Evolutionary conservation across 441 rosid genomes (phyloP), one percentile per base, ranked within the genome.

Genomic region (Euphorbia schlechtendalii): DNA sequence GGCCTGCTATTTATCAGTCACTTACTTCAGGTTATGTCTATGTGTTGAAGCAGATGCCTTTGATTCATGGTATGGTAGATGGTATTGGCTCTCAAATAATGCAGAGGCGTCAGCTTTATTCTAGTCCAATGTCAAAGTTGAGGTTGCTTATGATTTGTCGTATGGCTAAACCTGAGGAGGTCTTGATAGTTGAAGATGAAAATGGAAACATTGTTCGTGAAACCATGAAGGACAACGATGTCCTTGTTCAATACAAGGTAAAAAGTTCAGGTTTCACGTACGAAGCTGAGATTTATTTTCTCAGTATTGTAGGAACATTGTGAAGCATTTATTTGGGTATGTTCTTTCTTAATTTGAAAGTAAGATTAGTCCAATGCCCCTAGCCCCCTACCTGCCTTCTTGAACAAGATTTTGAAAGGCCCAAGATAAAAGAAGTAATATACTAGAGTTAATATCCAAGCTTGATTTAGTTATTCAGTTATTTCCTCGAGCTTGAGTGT

Each of bases 131-230:
- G 99, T 90, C 98, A 45, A 96, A 89, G 79, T 70, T 96, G 79
- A 84, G 99, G 76, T 81, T 89, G 84, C 87, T 96, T 61, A 92
- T 96, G 99, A 92, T 96, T 55, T 87, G 86, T 65, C 97, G 99
- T 34, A 96, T 96, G 98, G 99, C 99, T 24, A 96, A 96, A 82
- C 99, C 99, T 62, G 99, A 96, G 75, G 99, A 96, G 77, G 98
- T 96, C 72, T 76, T 96, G 48, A 88, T 96, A 56, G 98, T 96
- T 79, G 99, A 96, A 85, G 99, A 96, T 87, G 99, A 96, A 82
- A 96, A 96, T 79, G 99, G 99, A 17, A 96, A 96, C 77, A 92
- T 92, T 53, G 99, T 92, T 59, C 97, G 97, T 60, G 98, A 90
- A 86, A 96, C 99, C 59, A 75, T 96, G 98, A 96, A 96, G 78